Evolutionary conservation across 768 basidiomycete genomes (phyloP).

Genomic region (Clitopilus hobsonii): DNA sequence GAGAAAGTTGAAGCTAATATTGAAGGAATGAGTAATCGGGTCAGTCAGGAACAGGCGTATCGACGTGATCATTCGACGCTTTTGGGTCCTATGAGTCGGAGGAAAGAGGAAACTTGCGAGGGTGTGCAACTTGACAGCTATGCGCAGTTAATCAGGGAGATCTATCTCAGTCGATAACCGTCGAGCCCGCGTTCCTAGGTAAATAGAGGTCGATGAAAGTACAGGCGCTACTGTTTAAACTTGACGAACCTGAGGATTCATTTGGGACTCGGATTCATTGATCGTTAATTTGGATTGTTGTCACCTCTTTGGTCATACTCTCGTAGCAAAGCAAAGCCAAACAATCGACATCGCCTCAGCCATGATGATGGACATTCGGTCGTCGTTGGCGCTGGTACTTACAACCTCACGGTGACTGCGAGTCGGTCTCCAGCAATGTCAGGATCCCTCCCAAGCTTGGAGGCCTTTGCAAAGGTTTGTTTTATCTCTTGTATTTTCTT

Average conservation of each 20-base stretch:
- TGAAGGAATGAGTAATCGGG: too few species aligned
- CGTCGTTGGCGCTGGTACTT: neutral
- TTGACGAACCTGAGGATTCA: too few species aligned
- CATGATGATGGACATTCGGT: neutral
- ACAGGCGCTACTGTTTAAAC: too few species aligned
- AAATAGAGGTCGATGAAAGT: too few species aligned
- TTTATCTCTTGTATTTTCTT: neutral
- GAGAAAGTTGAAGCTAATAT: too few species aligned
- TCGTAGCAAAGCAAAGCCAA: neutral
- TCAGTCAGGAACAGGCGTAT: too few species aligned
- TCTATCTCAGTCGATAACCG: neutral
- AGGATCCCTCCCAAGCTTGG: constrained; percentile 37
- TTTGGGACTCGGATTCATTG: too few species aligned
- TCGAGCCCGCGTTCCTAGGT: neutral
- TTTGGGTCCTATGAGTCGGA: too few species aligned
- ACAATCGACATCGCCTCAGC: neutral
- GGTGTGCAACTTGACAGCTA: neutral
- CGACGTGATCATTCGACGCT: too few species aligned
- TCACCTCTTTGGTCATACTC: too few species aligned
- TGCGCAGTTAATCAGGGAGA: neutral
- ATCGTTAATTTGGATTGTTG: too few species aligned
- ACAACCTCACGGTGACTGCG: neutral
- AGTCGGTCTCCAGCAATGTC: constrained; percentile 18
- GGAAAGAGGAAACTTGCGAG: too few species aligned
- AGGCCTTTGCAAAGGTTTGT: constrained; percentile 42